Base-by-base conservation (phyloP, 2,329 filamentous ascomycete genomes). In the Neofusicoccum sp. region DNA sequence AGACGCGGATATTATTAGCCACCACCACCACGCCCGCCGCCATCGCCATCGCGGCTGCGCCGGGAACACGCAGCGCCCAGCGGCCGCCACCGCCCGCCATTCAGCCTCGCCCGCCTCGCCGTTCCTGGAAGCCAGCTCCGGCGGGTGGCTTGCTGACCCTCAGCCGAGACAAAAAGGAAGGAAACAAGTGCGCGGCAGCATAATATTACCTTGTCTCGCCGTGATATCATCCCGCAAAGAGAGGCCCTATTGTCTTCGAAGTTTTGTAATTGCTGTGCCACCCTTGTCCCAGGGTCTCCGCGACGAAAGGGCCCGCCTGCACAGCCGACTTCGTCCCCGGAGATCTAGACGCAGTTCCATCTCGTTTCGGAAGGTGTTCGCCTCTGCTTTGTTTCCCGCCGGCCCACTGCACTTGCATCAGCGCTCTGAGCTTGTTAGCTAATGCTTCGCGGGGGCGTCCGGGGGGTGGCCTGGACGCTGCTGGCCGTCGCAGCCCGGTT, bases 221-320 rank as follows among this genome's bases (percentile, higher is more conserved):
- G 36, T 43, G 51, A 56, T 56, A 56, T 56, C 51, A 56, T 56
- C 51, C 36, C 26, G 20, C 26, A 24, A 56, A 33, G n/a, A 40
- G 26, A 20, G 28, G 36, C 28, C 36, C 38, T 34, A 43, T 56
- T 56, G 51, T 56, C 51, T 56, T 56, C 51, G 33, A 56, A n/a
- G 51, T 56, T 56, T 56, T 56, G 51, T 56, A 56, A 56, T 56
- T 56, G 38, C 51, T 56, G 51, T 56, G 51, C 51, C 51, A 56
- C 51, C 51, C 38, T 41, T 56, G 33, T 51, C 48, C 48, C 7
- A 51, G 48, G 48, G 16, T 51, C 20, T 49, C 36, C 26, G 26
- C 36, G n/a, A 31, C 51, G 36, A 33, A 43, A 33, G 51, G 36
- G 36, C 34, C 16, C 26, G 38, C n/a, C 36, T 40, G 51, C 51